Conservation (phyloP, 768 basidiomycete species). For the Pisolithus marmoratus region DNA sequence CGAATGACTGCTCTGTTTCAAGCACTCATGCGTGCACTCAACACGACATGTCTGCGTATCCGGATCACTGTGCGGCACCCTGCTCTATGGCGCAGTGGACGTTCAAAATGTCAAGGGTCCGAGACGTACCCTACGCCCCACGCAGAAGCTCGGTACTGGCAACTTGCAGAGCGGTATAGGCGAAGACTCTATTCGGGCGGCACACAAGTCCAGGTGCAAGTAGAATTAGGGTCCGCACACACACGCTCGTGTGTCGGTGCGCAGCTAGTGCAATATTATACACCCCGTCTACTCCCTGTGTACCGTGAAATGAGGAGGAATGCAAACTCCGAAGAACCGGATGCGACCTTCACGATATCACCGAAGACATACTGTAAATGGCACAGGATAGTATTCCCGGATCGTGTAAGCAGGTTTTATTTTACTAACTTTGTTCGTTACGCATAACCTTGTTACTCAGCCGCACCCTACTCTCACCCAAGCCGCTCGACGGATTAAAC, state of each 20-base stretch:
- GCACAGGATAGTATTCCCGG: slow-evolving; percentile 41
- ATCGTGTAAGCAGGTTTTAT: slow-evolving; percentile 30
- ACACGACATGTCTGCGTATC: slow-evolving; percentile 10
- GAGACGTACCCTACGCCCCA: slow-evolving; percentile 16
- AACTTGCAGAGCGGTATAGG: slow-evolving; percentile 20
- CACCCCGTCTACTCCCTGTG: slow-evolving; percentile 33
- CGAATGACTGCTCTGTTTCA: slow-evolving; percentile 5
- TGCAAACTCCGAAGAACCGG: slow-evolving; percentile 6
- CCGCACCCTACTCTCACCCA: slow-evolving; percentile 30
- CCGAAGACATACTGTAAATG: slow-evolving; percentile 38
- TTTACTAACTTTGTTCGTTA: neutral
- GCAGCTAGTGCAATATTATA: slow-evolving; percentile 28
- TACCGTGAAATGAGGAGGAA: slow-evolving; percentile 25
- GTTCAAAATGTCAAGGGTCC: slow-evolving; percentile 1
- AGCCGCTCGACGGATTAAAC: slow-evolving; percentile 28
- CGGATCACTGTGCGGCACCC: slow-evolving; percentile 8
- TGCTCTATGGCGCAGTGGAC: slow-evolving; percentile 4
- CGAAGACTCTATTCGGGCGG: slow-evolving; percentile 22
- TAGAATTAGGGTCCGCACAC: neutral
- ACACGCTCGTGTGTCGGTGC: too few relatives aligned
- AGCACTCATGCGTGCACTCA: slow-evolving; percentile 10
- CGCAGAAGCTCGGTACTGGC: slow-evolving; percentile 29
- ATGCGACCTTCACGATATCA: slow-evolving; percentile 24
- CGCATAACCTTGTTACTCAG: slow-evolving; percentile 14
- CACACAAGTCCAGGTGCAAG: neutral